These are phyloP conservation scores for Acorus calamus DNA, from an alignment of 106 monocot genomes.

Conservation along the genomic window DNA sequence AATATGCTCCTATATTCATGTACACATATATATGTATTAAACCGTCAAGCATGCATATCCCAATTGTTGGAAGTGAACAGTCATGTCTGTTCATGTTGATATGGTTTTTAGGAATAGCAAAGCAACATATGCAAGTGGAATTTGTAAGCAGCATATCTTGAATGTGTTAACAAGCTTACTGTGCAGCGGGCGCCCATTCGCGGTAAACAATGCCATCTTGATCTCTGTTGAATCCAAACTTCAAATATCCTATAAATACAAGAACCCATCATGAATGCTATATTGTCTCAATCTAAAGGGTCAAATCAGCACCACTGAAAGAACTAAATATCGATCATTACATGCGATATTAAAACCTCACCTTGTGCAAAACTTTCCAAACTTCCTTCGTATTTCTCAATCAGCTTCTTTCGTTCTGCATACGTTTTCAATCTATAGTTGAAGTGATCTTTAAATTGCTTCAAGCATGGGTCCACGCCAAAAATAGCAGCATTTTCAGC, in stretches of 20 bases:
- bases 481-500: slow-evolving; percentile 41
- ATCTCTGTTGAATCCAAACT: slow-evolving; percentile 83
- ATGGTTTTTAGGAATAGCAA: too few species aligned
- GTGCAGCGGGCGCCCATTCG: slow-evolving; percentile 95
- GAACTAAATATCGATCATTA: not conserved
- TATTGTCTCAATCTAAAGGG: not conserved
- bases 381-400: slow-evolving; percentile 74
- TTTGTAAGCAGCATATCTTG: not conserved
- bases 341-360: slow-evolving; percentile 8
- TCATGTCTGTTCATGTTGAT: too few species aligned
- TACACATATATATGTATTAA: too few species aligned
- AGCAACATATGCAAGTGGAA: not conserved
- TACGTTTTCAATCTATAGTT: slow-evolving; percentile 53
- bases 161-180: slow-evolving; percentile 35
- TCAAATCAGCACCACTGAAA: not conserved
- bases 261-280: not conserved
- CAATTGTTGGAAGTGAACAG: too few species aligned
- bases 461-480: slow-evolving; percentile 43
- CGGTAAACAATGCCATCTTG: slow-evolving; percentile 54
- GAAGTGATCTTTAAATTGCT: slow-evolving; percentile 62
- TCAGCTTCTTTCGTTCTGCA: slow-evolving; percentile 40
- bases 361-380: slow-evolving; percentile 72
- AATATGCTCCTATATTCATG: too few species aligned
- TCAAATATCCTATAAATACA: slow-evolving; percentile 57
- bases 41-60: too few species aligned